These are phyloP conservation scores for Xerocomus brunneocitrinus DNA, from an alignment of 768 basidiomycete genomes.

Conservation along the genomic window DNA sequence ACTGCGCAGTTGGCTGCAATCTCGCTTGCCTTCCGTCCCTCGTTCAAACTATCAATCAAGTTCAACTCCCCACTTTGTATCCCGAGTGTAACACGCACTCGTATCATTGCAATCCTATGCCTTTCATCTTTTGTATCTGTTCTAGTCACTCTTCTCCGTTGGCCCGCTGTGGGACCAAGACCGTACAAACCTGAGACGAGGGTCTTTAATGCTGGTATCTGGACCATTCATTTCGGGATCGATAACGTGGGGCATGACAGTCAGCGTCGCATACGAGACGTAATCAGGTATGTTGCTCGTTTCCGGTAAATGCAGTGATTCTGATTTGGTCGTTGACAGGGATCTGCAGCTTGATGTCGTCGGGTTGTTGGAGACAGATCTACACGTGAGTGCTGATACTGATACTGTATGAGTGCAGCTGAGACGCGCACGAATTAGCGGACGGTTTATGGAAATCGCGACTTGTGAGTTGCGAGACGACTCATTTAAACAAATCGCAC, in stretches of 20 bases:
- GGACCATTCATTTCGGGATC: conserved; percentile 89
- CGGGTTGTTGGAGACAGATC: conserved; percentile 81
- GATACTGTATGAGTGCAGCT: not conserved
- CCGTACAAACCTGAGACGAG: conserved; percentile 63
- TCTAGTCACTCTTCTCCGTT: conserved; percentile 49
- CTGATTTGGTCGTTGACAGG: conserved; percentile 27
- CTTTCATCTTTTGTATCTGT: conserved; percentile 45
- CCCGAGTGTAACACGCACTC: conserved; percentile 21
- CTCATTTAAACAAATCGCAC: not conserved
- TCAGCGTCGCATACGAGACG: conserved; percentile 31
- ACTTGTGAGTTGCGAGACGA: conserved; percentile 48
- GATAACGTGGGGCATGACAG: conserved; percentile 34
- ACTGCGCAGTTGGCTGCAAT: conserved; percentile 49
- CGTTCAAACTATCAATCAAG: conserved; percentile 9
- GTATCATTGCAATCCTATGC: conserved; percentile 34
- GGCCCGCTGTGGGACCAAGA: conserved; percentile 44
- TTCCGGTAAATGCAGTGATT: not conserved
- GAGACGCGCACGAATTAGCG: conserved; percentile 38
- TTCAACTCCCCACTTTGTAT: conserved; percentile 6
- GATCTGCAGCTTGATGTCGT: conserved; percentile 86
- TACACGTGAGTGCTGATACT: conserved; percentile 52
- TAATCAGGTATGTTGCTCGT: conserved; percentile 55
- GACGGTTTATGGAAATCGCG: conserved; percentile 78
- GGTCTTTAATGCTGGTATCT: conserved; percentile 78
- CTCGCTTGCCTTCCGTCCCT: conserved; percentile 44